Conservation (phyloP, 1,139 yeast species). For the Magnusiomyces paraingens region DNA sequence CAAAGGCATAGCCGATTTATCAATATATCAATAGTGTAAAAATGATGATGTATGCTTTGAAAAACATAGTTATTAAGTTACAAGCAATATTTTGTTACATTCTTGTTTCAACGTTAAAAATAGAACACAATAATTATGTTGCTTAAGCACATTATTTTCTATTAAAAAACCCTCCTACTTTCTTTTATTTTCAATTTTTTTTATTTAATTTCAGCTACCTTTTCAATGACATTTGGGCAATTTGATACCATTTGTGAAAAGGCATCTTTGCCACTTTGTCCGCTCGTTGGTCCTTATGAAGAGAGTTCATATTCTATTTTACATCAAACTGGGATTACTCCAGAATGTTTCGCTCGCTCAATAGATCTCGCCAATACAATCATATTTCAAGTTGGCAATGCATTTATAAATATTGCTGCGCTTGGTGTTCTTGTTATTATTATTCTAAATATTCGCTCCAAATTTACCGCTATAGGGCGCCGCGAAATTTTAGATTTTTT, state of each 20-base stretch:
- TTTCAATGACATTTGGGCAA: constrained; percentile 49
- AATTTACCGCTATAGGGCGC: constrained; percentile 92
- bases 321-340: constrained; percentile 49
- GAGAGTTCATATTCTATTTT: not conserved
- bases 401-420: constrained; percentile 75
- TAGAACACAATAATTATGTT: not conserved
- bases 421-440: constrained; percentile 60
- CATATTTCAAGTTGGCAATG: constrained; percentile 86
- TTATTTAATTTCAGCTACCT: not conserved
- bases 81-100: not conserved
- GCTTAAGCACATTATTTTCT: no score
- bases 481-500: constrained; percentile 75
- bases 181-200: no score
- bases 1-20: not conserved
- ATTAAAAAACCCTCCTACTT: no score
- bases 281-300: constrained; percentile 47
- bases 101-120: not conserved
- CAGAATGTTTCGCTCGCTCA: constrained; percentile 77
- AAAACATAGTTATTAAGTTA: no score
- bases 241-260: constrained; percentile 60
- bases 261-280: constrained; percentile 74
- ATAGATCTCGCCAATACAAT: constrained; percentile 86
- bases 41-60: no score
- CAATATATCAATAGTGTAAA: not conserved
- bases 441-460: constrained; percentile 69